Evolutionary conservation across 352 stramenopile species (phyloP).

Genomic region (Pseudoperonospora humuli): DNA sequence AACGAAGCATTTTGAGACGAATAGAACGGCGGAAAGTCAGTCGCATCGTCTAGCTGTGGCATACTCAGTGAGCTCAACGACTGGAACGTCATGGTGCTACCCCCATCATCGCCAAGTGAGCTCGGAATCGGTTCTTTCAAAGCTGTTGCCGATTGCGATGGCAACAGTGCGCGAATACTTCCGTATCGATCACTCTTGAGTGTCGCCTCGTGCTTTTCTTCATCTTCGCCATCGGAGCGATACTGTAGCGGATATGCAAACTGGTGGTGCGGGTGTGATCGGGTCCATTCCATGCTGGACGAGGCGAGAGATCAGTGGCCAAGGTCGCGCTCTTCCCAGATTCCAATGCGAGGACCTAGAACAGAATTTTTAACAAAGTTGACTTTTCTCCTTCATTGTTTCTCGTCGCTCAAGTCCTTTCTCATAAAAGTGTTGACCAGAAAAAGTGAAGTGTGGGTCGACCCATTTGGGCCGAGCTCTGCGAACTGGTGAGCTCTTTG

Average conservation of each 20-base stretch:
- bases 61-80: conserved; percentile 9
- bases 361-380: too few relatives aligned
- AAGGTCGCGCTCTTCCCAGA: conserved; percentile 28
- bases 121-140: background rate
- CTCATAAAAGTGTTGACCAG: conserved; percentile 11
- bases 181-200: background rate
- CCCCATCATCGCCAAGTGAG: conserved; percentile 3
- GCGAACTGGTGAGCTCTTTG: conserved; percentile 1
- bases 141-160: background rate
- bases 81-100: conserved; percentile 1
- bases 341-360: conserved; percentile 7
- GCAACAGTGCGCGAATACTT: background rate
- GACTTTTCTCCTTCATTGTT: too few relatives aligned
- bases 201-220: background rate
- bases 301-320: background rate
- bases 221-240: background rate
- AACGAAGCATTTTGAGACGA: conserved; percentile 2
- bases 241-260: background rate
- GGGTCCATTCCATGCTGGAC: conserved; percentile 29
- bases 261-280: conserved; percentile 14
- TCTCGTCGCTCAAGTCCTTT: conserved; percentile 11
- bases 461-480: background rate
- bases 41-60: conserved; percentile 21
- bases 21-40: conserved; percentile 23
- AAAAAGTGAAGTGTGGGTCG: conserved; percentile 6